Conservation (phyloP, 2,329 filamentous ascomycete genomes). For the Epichloe scottii region DNA sequence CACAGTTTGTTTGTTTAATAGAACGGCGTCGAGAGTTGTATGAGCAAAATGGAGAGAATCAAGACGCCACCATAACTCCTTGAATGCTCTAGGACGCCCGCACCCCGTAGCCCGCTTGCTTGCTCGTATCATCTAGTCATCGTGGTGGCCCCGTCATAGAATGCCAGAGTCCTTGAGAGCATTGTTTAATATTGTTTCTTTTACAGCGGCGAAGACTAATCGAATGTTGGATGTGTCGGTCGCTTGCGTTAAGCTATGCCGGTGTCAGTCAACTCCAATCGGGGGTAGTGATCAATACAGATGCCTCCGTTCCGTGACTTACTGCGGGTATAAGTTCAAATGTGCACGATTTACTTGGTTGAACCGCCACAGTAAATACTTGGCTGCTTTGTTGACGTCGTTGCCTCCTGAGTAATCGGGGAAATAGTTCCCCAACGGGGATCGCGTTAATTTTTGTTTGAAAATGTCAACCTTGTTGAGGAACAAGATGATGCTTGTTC, state of each 20-base stretch:
- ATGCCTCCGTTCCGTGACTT: constrained; percentile 25
- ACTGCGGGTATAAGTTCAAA: constrained; percentile 96
- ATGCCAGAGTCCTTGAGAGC: constrained; percentile 97
- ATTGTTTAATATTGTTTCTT: constrained; percentile 97
- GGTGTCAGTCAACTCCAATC: not conserved
- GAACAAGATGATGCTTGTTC: constrained; percentile 96
- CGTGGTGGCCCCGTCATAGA: constrained; percentile 41
- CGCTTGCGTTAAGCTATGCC: constrained; percentile 77
- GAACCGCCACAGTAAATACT: constrained; percentile 95
- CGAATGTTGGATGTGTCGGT: constrained; percentile 98
- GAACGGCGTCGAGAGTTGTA: not conserved
- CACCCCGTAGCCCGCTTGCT: constrained; percentile 1
- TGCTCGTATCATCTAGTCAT: constrained; percentile 9
- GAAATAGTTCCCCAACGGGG: constrained; percentile 88
- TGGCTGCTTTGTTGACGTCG: constrained; percentile 94
- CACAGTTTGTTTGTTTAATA: not conserved
- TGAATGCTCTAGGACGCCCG: constrained; percentile 13
- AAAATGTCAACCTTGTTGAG: constrained; percentile 99
- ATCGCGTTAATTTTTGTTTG: constrained; percentile 82
- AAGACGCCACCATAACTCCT: constrained; percentile 6
- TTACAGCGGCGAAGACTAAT: constrained; percentile 93
- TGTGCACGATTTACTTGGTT: constrained; percentile 97
- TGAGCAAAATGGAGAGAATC: not conserved
- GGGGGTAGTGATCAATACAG: not conserved
- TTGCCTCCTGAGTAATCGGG: constrained; percentile 96